Evolutionary conservation across 2,329 filamentous ascomycete genomes (phyloP).

Genomic region (Pyricularia sp.): DNA sequence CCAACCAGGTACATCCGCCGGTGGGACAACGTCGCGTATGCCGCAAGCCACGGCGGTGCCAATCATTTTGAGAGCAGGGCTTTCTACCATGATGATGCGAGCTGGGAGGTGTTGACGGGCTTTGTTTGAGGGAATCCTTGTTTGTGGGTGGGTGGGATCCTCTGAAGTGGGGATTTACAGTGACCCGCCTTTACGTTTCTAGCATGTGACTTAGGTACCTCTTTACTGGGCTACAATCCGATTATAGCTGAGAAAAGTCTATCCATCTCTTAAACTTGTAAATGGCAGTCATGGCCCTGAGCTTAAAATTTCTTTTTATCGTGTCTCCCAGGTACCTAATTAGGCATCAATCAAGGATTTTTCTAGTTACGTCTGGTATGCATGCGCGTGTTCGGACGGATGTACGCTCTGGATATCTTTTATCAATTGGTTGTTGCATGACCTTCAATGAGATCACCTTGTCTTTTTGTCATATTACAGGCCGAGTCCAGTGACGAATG

Average conservation of each 20-base stretch:
- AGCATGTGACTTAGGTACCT: too few species aligned
- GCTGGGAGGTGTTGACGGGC: slow-evolving; percentile 29
- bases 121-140: slow-evolving; percentile 25
- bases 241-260: too few species aligned
- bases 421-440: neutral
- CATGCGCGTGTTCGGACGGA: neutral
- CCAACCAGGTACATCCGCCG: slow-evolving; percentile 47
- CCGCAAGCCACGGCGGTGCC: slow-evolving; percentile 42
- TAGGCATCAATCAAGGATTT: too few species aligned
- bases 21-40: slow-evolving; percentile 26
- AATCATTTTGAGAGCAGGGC: slow-evolving; percentile 34
- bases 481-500: too few species aligned
- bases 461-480: too few species aligned
- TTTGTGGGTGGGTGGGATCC: neutral
- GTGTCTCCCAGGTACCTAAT: too few species aligned
- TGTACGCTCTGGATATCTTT: neutral
- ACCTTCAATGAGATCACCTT: neutral
- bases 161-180: neutral
- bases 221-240: too few species aligned
- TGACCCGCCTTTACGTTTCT: too few species aligned
- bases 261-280: too few species aligned
- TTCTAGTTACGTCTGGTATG: neutral
- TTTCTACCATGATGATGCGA: slow-evolving; percentile 41
- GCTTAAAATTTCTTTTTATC: too few species aligned
- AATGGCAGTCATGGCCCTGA: too few species aligned